These are phyloP conservation scores for Apocynum venetum DNA, from an alignment of 257 asterid genomes.

Conservation along the genomic window DNA sequence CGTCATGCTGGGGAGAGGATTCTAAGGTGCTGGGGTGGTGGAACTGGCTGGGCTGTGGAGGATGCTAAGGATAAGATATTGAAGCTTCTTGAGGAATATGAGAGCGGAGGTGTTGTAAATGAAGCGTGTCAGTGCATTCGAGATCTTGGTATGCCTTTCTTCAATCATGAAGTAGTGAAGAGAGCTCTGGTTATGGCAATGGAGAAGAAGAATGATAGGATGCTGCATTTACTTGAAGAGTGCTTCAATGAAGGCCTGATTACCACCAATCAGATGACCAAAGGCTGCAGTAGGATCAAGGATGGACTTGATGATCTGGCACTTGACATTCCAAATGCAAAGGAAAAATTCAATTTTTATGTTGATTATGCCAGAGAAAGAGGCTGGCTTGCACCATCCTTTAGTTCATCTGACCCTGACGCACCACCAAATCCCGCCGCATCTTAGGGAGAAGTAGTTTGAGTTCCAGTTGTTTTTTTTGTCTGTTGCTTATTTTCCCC, in stretches of 20 bases:
- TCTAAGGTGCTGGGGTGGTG: constrained; percentile 99
- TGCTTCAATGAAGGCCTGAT: constrained; percentile 87
- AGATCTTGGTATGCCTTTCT: constrained; percentile 86
- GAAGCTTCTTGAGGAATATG: constrained; percentile 94
- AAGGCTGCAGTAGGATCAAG: constrained; percentile 78
- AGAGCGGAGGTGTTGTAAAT: constrained; percentile 76
- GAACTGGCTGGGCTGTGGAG: constrained; percentile 99
- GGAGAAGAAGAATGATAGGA: constrained; percentile 97
- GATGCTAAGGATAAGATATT: constrained; percentile 95
- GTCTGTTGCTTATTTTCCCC: constrained; percentile 16
- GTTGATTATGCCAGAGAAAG: constrained; percentile 49
- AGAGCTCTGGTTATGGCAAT: constrained; percentile 97
- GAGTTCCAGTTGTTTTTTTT: constrained; percentile 9
- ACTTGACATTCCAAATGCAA: constrained; percentile 90
- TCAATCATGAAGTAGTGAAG: constrained; percentile 97
- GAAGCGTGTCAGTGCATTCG: constrained; percentile 98
- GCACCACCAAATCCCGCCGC: constrained; percentile 19
- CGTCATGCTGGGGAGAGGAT: constrained; percentile 99
- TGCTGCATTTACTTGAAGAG: constrained; percentile 70
- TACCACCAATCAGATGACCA: constrained; percentile 89
- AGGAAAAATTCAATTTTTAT: constrained; percentile 65
- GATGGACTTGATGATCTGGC: constrained; percentile 94
- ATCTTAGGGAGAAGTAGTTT: constrained; percentile 26
- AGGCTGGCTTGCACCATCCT: constrained; percentile 61
- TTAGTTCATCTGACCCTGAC: constrained; percentile 26